Evolutionary conservation across 225 moss, liverwort and hornwort species (phyloP), one percentile per base, ranked within the genome.

Genomic region (Marchantia polymorpha): DNA sequence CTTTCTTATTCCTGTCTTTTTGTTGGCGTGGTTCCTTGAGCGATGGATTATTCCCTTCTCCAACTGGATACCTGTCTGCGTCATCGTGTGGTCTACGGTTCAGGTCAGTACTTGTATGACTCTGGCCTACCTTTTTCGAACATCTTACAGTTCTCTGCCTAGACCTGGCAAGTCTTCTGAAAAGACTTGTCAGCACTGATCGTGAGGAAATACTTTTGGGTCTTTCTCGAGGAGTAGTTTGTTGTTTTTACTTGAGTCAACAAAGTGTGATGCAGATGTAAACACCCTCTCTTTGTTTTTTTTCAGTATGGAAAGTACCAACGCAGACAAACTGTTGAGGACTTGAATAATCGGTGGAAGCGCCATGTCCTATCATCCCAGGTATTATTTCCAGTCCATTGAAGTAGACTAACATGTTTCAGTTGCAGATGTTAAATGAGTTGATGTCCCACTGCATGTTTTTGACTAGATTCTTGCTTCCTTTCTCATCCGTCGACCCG

Each of bases 51-150:
- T 92, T 6, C 87, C 94, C 75, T 85, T 94, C 82, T 96, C 94
- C 83, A 96, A 96, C 80, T 96, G 92, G 96, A 88, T 96, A 31
- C 96, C 96, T 67, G 88, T 96, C 14, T 88, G 90, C 78, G 89
- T 94, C 64, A 87, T 91, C 64, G 92, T 92, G 70, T 96, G 96
- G 96, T 90, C 89, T 56, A 90, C 90, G n/a, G 85, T 94, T 48
- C 91, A 96, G 96, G 96, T 94, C 12, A 50, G 77, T 59, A 3
- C 59, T 15, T 47, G 19, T 7, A 48, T 22, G 69, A 46, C 69
- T 10, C 16, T 74, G 52, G 54, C 23, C 2, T 23, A 13, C 39
- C 5, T 39, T 10, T 74, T 15, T 54, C 26, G 3, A 25, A 74
- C 19, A 39, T 73, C 14, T 73, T 9, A 31, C 16, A 53, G 29